Base-by-base conservation (phyloP, 2,329 filamentous ascomycete genomes). In the Beauveria rudraprayagi region DNA sequence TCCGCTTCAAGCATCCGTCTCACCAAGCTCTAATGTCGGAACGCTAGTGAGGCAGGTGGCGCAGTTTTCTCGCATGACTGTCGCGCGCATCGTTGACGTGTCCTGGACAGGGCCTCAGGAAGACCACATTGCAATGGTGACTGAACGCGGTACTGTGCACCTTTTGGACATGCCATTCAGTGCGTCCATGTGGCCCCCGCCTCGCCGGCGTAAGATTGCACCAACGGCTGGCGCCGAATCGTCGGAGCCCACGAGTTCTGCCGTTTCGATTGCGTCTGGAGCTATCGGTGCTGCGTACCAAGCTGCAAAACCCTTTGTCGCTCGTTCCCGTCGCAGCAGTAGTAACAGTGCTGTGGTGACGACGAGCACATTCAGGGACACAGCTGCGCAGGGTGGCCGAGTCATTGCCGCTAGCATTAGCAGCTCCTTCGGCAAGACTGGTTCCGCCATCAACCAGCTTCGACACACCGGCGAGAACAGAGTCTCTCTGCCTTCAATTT, bases 131-230 rank as follows among this genome's bases (percentile, higher is more conserved):
- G 93, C 92, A 1, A 87, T 99, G 76, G 86, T 97, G 28, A 97
- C 94, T 0, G 91, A 96, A 69, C 90, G 92, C 67, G 92, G 93
- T n/a, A 99, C 94, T 9, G 87, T 97, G 11, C 94, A 99, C 74
- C 83, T 97, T 48, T 87, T 96, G 65, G 90, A 96, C 66, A 84
- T 97, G 73, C 91, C 92, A 9, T 81, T 85, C 51, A 89, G 85
- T 64, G 90, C 91, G 5, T 93, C 92, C 67, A 86, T 89, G 66
- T 96, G 92, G 92, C 92, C 92, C 46, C 90, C 92, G 26, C 87
- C 85, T 47, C 81, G 83, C 44, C 79, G 81, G 58, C 78, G 80
- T 62, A 74, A 72, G 63, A 76, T 73, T 56, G 68, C 69, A 43
- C 75, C 73, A 62, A 79, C 83, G 43, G 73, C 73, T 19, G 73